Evolutionary conservation across 176 grass and related monocot species (phyloP), one percentile per base, ranked within the genome.

Genomic region (Carex cristatella): DNA sequence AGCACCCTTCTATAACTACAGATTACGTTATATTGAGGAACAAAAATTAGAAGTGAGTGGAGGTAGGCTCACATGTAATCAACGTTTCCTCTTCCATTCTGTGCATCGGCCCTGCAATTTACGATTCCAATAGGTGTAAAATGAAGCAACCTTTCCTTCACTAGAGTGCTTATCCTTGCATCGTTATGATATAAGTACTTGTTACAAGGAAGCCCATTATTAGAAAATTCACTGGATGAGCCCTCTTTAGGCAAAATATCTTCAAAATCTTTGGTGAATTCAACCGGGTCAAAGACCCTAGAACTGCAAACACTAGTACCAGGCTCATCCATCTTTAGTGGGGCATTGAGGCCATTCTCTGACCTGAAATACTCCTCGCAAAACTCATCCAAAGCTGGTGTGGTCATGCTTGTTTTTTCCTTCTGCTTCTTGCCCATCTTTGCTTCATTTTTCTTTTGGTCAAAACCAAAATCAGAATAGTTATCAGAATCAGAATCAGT

Each of bases 351-450:
- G n/a, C 85, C 59, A 83, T 90, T 87, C 33, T 74, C 68, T 48
- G 89, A 87, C 74, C 79, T 85, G 88, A 93, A 93, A 90, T 98
- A 98, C 33, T 94, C 95, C 2, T 90, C 86, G 69, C 95, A 98
- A 42, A 94, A 94, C 51, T 98, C 86, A 80, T 98, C 95, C 51
- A 94, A 83, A 73, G 89, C 92, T 90, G 92, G 95, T 70, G 92
- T 98, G 2, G 67, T 86, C 79, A 92, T 87, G 84, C 51, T 92
- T 69, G 83, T 51, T 59, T 71, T 84, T 61, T 90, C 83, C 13
- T 51, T 87, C 54, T 33, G 15, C 3, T 49, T 28, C 63, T 85
- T 65, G 56, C 65, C 86, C 23, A 57, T 77, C 72, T 87, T 82
- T 61, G 85, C 69, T 56, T 79, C 87, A 74, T 56, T 77, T 58